Conservation (phyloP, 2,329 filamentous ascomycete genomes). For the Dendryphion nanum region DNA sequence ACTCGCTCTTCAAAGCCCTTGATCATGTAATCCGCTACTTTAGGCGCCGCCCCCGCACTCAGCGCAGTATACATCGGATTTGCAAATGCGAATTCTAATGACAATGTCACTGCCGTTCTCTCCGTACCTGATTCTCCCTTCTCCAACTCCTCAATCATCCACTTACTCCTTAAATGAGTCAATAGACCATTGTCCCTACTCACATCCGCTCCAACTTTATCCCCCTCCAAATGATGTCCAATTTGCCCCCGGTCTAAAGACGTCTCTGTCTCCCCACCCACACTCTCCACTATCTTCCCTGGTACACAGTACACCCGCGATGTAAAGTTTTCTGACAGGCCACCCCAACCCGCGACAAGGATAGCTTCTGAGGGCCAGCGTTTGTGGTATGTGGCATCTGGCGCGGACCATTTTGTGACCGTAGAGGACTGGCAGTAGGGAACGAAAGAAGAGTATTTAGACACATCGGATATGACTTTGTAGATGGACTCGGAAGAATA, state of each 20-base stretch:
- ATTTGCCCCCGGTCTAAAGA: constrained; percentile 43
- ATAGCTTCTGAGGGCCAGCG: constrained; percentile 72
- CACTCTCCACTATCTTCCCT: constrained; percentile 70
- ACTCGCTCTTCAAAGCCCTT: constrained; percentile 88
- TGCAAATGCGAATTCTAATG: constrained; percentile 78
- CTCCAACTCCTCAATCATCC: constrained; percentile 57
- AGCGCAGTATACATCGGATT: constrained; percentile 86
- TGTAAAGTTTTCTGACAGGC: constrained; percentile 79
- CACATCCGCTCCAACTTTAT: constrained; percentile 2
- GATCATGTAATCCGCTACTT: constrained; percentile 85
- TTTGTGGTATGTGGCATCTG: constrained; percentile 48
- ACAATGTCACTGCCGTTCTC: constrained; percentile 71
- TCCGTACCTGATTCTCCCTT: constrained; percentile 25
- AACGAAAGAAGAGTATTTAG: constrained; percentile 78
- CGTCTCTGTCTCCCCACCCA: constrained; percentile 59
- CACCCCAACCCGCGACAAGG: constrained; percentile 81
- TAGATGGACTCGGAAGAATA: constrained; percentile 73
- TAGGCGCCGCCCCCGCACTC: constrained; percentile 77
- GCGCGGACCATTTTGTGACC: constrained; percentile 71
- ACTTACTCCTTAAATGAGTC: constrained; percentile 67
- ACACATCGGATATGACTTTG: constrained; percentile 82
- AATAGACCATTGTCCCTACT: constrained; percentile 49
- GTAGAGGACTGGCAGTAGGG: constrained; percentile 79
- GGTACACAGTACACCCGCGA: constrained; percentile 77
- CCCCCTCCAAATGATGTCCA: constrained; percentile 41